Evolutionary conservation across 495 filamentous ascomycete species (phyloP), one percentile per base, ranked within the genome.

Genomic region (Chaetomium cochliodes): DNA sequence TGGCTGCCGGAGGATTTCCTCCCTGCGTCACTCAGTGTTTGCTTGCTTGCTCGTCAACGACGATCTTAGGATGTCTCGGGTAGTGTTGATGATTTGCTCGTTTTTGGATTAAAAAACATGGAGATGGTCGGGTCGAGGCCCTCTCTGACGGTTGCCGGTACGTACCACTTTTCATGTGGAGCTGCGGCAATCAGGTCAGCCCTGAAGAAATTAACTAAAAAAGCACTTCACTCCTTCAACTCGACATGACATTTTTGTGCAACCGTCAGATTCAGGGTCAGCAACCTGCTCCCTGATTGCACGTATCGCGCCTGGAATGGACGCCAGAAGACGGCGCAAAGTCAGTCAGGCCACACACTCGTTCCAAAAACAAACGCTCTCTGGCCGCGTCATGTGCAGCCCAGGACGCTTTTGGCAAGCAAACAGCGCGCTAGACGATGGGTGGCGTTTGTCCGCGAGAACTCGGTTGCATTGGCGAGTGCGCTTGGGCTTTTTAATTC

Each of bases 351-450:
- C 49, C 49, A 52, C 22, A 20, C 49, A 5, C 23, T 26, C 49
- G 20, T 26, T 26, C 20, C 15, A n/a, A 51, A 26, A 51, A 16
- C 49, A 51, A 23, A 18, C 26, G 26, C 26, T 22, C 1, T 39
- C 33, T 9, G 53, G 12, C 22, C 30, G 55, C 15, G 42, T 15
- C 26, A 22, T 25, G 12, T 44, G 22, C 55, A 20, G 3, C 56
- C 13, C 13, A 30, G n/a, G 41, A 49, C 44, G 57, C 26, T 60
- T 60, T 60, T 7, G 44, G 57, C 13, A 49, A 60, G 44, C 57
- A 60, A 60, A 50, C 44, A 49, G 12, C 57, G 8, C 13, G n/a
- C 55, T 44, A 44, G 16, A 4, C 3, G 41, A 44, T 11, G 41
- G 12, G 57, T 60, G 57, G 57, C 57, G 41, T 60, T 16, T 37